Evolutionary conservation across 2,329 filamentous ascomycete genomes (phyloP), one percentile per base, ranked within the genome.

Genomic region (Lanzia echinophila): DNA sequence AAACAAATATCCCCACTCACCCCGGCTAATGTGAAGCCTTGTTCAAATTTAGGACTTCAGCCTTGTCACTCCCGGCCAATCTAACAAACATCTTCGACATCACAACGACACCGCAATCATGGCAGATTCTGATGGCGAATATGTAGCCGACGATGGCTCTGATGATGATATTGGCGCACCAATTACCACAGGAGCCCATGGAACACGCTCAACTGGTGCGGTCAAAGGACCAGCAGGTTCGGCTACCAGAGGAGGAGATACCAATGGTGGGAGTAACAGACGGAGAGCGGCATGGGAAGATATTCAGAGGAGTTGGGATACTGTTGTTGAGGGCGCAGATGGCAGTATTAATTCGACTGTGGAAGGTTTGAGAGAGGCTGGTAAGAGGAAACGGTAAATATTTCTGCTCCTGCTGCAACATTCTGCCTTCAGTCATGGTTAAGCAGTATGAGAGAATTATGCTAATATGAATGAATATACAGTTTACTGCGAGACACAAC

Each of bases 401-500:
- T 19, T 17, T 28, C 28, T 56, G 24, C 34, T 38, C 15, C 39
- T 19, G 7, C 47, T 19, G 22, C n/a, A 8, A 33, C 24, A 28
- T 8, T 28, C 4, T 28, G 12, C 11, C 20, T 20, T 10, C 3
- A 11, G 47, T 41, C 33, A 22, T 8, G 41, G 17, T 28, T n/a
- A n/a, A n/a, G n/a, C n/a, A n/a, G n/a, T n/a, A n/a, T n/a, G n/a
- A n/a, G n/a, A n/a, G n/a, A n/a, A n/a, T n/a, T 49, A 34, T 20
- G 32, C 43, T 41, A 47, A 58, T 15, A 47, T 20, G 38, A 13
- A 19, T 19, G 4, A 32, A 17, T 43, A 52, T 72, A 71, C 62
- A 88, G 91, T 63, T 74, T 97, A 57, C 78, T 95, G 57, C 88
- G 90, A 70, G 94, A 99, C 69, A 97, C 94, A 28, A 97, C 92